Evolutionary conservation across 805 yeast genomes (phyloP).

Genomic region (Candida pini): DNA sequence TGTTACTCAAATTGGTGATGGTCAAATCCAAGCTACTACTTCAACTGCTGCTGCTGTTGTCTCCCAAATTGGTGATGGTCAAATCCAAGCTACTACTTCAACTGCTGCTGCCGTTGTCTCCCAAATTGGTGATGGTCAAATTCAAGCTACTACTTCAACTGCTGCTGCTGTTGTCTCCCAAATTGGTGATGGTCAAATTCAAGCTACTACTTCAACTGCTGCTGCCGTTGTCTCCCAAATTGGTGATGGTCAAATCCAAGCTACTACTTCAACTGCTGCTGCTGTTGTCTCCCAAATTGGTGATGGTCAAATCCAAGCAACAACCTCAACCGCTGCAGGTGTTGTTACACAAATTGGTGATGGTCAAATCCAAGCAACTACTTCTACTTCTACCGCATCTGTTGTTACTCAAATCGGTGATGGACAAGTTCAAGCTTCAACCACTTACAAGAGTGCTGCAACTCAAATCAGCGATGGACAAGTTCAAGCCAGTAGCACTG

Average conservation of each 20-base stretch:
- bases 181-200: constrained; percentile 39
- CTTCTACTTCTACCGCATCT: constrained; percentile 24
- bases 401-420: constrained; percentile 35
- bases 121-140: constrained; percentile 53
- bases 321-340: constrained; percentile 27
- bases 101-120: constrained; percentile 13
- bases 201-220: constrained; percentile 31
- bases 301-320: constrained; percentile 41
- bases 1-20: constrained; percentile 27
- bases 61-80: constrained; percentile 41
- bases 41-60: constrained; percentile 18
- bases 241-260: constrained; percentile 19
- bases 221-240: constrained; percentile 29
- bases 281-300: constrained; percentile 33
- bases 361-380: constrained; percentile 39
- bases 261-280: constrained; percentile 29
- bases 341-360: constrained; percentile 34
- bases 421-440: constrained; percentile 32
- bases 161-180: constrained; percentile 32
- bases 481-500: constrained; percentile 31
- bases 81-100: constrained; percentile 30
- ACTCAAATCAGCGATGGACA: constrained; percentile 45
- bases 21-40: constrained; percentile 30
- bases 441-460: constrained; percentile 31
- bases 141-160: constrained; percentile 37